Evolutionary conservation across 441 rosid species (phyloP), one percentile per base, ranked within the genome.

Genomic region (Jatropha multifida): DNA sequence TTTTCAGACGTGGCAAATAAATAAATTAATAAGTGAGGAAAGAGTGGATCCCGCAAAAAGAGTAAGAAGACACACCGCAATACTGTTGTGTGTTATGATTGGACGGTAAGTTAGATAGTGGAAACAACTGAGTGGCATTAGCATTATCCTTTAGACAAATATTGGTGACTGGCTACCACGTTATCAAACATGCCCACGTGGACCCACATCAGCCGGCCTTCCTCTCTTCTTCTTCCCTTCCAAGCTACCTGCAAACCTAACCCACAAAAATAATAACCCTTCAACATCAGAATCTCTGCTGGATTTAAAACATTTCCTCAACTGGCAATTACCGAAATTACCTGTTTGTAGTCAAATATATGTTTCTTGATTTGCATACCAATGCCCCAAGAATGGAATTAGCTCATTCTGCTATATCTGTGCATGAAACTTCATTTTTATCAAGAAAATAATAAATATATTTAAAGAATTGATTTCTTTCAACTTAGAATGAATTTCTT

Each of bases 141-240:
- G 72, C 78, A 75, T 58, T 68, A 59, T 18, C 78, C 40, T 7
- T 2, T 4, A 37, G 71, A 78, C 76, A 76, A 78, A 76, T 48
- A 65, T 5, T 42, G 68, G 69, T 78, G 80, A 78, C 68, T 76
- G 42, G 79, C 48, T 12, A 44, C 74, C 80, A 82, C 85, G 84
- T 76, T 65, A 46, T 60, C 69, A 70, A 17, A 69, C 69, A 65
- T 10, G 2, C 59, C 27, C 46, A 55, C 38, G 27, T 73, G 73
- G 62, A 32, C 64, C 76, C 67, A 72, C 55, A 40, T 54, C 15
- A 20, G 15, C 64, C n/a, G 12, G 4, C 37, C 26, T 26, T 1
- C 59, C 17, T 41, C 41, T 9, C 51, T 38, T 38, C 12, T 48
- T 12, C 58, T 27, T 46, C 46, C 46, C 15, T 12, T 0, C 10